phyloP scores from a whole-genome alignment of 2,329 filamentous ascomycete genomes.

The Xenosphaeropsis pyriputrescens region DNA sequence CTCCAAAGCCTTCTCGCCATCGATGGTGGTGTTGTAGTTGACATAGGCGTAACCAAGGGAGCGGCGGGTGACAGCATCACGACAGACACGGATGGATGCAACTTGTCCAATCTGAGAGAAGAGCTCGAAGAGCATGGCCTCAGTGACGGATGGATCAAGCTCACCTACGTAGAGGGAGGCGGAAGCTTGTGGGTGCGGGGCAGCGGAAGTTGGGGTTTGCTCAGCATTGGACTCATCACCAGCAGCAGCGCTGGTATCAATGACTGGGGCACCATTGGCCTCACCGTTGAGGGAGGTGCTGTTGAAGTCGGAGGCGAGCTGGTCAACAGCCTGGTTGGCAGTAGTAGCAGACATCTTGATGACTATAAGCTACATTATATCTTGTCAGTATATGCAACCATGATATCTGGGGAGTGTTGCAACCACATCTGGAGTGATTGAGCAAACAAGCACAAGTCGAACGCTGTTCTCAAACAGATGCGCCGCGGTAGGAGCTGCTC shows the following conservation, averaged over 20 bases:
- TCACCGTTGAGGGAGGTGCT: slow-evolving; percentile 57
- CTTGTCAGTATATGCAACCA: too few species aligned
- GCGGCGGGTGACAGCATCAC: slow-evolving; percentile 94
- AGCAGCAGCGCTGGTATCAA: slow-evolving; percentile 60
- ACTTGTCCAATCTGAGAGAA: slow-evolving; percentile 99
- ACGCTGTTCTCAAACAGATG: too few species aligned
- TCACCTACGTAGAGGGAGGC: slow-evolving; percentile 98
- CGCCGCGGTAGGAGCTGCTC: too few species aligned
- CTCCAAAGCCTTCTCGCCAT: slow-evolving; percentile 96
- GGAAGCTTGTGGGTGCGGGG: slow-evolving; percentile 76
- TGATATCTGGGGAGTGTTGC: too few species aligned
- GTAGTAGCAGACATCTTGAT: slow-evolving; percentile 46
- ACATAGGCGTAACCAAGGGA: slow-evolving; percentile 99
- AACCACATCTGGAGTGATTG: too few species aligned
- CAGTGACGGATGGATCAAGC: slow-evolving; percentile 92
- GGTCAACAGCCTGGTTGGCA: slow-evolving; percentile 51
- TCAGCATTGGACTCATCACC: slow-evolving; percentile 49
- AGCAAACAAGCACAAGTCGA: too few species aligned
- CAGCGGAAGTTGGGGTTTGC: slow-evolving; percentile 55
- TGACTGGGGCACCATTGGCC: slow-evolving; percentile 48
- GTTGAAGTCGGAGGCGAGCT: slow-evolving; percentile 66
- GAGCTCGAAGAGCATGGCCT: slow-evolving; percentile 99
- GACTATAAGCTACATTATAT: slow-evolving; percentile 3
- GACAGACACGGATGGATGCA: slow-evolving; percentile 98
- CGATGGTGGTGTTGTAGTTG: slow-evolving; percentile 96